Base-by-base conservation (phyloP, 1,284 basidiomycete species). In the Sporisorium iseilematis-ciliati region DNA sequence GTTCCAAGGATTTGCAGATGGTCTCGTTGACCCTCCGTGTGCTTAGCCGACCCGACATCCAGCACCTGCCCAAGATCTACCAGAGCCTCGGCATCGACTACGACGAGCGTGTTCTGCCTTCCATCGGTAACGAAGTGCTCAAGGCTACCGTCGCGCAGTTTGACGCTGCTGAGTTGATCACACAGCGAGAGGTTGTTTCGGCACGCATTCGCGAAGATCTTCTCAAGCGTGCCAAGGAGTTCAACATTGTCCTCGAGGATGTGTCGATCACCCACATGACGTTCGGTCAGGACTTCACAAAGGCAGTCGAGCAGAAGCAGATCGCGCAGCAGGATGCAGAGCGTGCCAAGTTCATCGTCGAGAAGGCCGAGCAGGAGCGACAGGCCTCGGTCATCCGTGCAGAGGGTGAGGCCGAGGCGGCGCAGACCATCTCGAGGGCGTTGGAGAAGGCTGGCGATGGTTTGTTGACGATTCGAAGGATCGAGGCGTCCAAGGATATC, bases 131-230 rank as follows among this genome's bases (percentile, higher is more conserved):
- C 85, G 96, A 99, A 87, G 95, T 99, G 31, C 75, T 85, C 54
- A 99, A 99, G 88, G 93, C 93, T 60, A 97, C 96, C 68, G 97
- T 99, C 0, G 96, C 96, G 12, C 96, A 99, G 86, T 99, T 98
- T 80, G 96, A 99, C 86, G 96, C 96, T 45, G 95, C 96, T 20
- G 96, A 99, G 87, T 88, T 99, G 79, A 99, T 90, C 80, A 89
- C 89, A 21, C 88, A 89, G 85, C 85, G 89, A 81, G 89, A 90
- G 83, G 87, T 89, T 35, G 88, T 97, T 35, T 95, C 93, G 23
- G 92, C 94, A n/a, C 89, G 94, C 74, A 98, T 99, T 82, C 89
- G 96, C 61, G 92, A 92, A 69, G 96, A 99, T 86, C 88, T 99
- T 38, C 88, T 98, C 53, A 92, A 94, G 85, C 91, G 96, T 68